Evolutionary conservation across 2,329 filamentous ascomycete species (phyloP).

Genomic region (Neofusicoccum parvum): DNA sequence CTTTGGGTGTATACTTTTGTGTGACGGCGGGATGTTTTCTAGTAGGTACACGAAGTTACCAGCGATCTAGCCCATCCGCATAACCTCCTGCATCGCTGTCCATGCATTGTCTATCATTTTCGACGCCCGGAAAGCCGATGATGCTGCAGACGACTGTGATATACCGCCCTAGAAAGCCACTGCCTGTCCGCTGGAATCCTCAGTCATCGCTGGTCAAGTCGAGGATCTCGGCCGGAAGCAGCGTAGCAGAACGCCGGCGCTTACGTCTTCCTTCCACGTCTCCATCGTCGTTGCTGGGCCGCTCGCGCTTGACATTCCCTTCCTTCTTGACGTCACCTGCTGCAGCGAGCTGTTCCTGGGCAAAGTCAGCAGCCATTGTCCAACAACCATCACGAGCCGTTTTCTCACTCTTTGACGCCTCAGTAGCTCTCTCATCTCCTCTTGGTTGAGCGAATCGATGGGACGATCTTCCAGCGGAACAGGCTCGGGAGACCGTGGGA

Average conservation of each 20-base stretch:
- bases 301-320: neutral
- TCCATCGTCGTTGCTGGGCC: neutral
- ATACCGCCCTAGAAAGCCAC: too few species aligned
- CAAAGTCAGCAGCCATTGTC: neutral
- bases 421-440: slow-evolving; percentile 30
- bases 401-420: slow-evolving; percentile 25
- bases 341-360: neutral
- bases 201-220: neutral
- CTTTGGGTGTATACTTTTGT: too few species aligned
- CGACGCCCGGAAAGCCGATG: too few species aligned
- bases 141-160: too few species aligned
- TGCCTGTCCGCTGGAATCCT: neutral
- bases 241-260: neutral
- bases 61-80: too few species aligned
- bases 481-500: slow-evolving; percentile 34
- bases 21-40: too few species aligned
- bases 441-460: slow-evolving; percentile 26
- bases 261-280: neutral
- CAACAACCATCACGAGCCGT: neutral
- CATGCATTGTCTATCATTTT: too few species aligned
- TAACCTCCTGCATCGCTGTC: too few species aligned
- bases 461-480: slow-evolving; percentile 28
- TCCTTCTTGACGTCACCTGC: neutral
- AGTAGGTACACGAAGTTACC: too few species aligned
- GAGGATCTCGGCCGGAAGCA: neutral